Evolutionary conservation across 2,329 filamentous ascomycete species (phyloP).

Genomic region (Herpomyces periplanetae): DNA sequence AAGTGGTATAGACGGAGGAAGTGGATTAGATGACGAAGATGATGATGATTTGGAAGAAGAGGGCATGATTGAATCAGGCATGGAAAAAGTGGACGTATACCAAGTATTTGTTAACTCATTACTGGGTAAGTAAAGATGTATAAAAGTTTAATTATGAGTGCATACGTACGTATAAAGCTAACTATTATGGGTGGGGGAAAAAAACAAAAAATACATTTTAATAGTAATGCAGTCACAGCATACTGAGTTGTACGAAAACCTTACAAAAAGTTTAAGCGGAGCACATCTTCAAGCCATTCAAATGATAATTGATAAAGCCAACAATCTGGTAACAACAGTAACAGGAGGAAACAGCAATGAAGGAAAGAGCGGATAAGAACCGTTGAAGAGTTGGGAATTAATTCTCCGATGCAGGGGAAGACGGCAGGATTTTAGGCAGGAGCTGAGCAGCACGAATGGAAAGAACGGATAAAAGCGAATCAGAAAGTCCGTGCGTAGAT

Average conservation of each 20-base stretch:
- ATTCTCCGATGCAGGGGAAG: too few species aligned
- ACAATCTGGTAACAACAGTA: too few species aligned
- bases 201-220: slow-evolving; percentile 3
- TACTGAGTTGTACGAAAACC: slow-evolving; percentile 42
- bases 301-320: slow-evolving; percentile 30
- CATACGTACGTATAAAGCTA: slow-evolving; percentile 4
- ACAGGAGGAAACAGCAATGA: too few species aligned
- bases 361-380: too few species aligned
- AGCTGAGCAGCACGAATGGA: too few species aligned
- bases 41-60: slow-evolving; percentile 79
- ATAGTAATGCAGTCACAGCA: slow-evolving; percentile 59
- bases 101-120: slow-evolving; percentile 46
- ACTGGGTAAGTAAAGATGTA: slow-evolving; percentile 20
- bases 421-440: too few species aligned
- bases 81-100: slow-evolving; percentile 86
- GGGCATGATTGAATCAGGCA: slow-evolving; percentile 55
- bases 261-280: slow-evolving; percentile 34
- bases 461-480: too few species aligned
- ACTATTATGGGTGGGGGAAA: too few species aligned
- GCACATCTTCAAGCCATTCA: slow-evolving; percentile 53
- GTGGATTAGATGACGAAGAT: slow-evolving; percentile 34
- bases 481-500: slow-evolving; percentile 61
- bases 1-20: slow-evolving; percentile 23
- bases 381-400: too few species aligned
- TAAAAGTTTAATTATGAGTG: slow-evolving; percentile 1